Evolutionary conservation across 2,329 filamentous ascomycete genomes (phyloP).

Genomic region (Cladosporium sp.): DNA sequence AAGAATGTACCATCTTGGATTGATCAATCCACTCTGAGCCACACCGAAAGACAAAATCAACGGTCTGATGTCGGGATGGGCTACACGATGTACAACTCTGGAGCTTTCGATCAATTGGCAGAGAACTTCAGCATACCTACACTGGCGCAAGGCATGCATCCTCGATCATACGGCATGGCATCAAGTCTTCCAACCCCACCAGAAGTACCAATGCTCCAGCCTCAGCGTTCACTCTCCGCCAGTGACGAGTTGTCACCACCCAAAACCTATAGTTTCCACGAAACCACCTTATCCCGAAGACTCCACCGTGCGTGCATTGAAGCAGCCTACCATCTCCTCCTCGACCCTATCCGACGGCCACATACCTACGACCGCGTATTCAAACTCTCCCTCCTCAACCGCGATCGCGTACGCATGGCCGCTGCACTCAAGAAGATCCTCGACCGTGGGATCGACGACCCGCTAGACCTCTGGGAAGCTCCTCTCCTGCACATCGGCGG

Average conservation of each 20-base stretch:
- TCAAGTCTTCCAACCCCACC: not conserved
- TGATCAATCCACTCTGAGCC: conserved; percentile 18
- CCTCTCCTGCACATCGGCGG: conserved; percentile 66
- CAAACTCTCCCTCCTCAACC: conserved; percentile 21
- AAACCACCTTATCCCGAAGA: conserved; percentile 65
- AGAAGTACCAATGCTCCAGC: not conserved
- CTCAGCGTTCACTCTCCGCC: not conserved
- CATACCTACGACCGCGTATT: conserved; percentile 24
- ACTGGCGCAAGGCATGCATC: conserved; percentile 1
- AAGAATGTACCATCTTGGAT: conserved; percentile 27
- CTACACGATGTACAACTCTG: conserved; percentile 21
- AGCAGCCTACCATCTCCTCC: conserved; percentile 56
- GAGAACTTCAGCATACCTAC: conserved; percentile 7
- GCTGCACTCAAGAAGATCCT: conserved; percentile 38
- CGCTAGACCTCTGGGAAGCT: conserved; percentile 54
- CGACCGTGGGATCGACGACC: conserved; percentile 37
- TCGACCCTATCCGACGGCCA: conserved; percentile 37
- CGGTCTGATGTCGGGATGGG: conserved; percentile 20
- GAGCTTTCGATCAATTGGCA: not conserved
- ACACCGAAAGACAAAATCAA: conserved; percentile 2
- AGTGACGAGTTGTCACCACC: not conserved
- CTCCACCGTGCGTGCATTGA: conserved; percentile 66
- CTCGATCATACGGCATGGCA: not conserved
- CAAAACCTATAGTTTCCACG: conserved; percentile 56
- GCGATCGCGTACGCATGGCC: conserved; percentile 19